phyloP scores from a whole-genome alignment of 805 yeast species.

The Lachancea dasiensis region DNA sequence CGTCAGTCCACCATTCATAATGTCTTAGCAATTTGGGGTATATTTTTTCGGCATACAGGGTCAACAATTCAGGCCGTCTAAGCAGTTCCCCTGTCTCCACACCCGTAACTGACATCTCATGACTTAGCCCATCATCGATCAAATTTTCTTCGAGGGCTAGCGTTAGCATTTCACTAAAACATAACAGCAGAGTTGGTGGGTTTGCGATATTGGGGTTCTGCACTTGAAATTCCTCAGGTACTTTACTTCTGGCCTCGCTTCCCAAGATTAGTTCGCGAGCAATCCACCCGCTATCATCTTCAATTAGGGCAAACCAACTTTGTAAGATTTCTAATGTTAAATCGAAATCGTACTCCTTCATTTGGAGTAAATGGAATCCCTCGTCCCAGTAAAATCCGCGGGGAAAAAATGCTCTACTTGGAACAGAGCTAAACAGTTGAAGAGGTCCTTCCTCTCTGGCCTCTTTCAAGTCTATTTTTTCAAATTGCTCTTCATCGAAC shows the following conservation, averaged over 20 bases:
- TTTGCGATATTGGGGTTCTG: slow-evolving; percentile 90
- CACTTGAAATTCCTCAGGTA: slow-evolving; percentile 74
- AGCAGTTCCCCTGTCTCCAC: slow-evolving; percentile 48
- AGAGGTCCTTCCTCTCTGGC: slow-evolving; percentile 71
- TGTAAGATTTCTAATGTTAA: slow-evolving; percentile 70
- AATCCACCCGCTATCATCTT: slow-evolving; percentile 85
- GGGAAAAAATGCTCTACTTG: slow-evolving; percentile 91
- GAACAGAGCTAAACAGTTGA: slow-evolving; percentile 76
- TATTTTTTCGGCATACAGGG: slow-evolving; percentile 52
- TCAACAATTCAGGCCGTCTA: slow-evolving; percentile 51
- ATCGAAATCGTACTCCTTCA: slow-evolving; percentile 78
- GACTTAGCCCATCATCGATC: neutral
- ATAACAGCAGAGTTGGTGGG: slow-evolving; percentile 88
- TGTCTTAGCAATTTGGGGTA: slow-evolving; percentile 76
- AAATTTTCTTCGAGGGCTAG: slow-evolving; percentile 32
- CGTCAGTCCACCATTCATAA: slow-evolving; percentile 75
- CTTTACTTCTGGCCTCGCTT: slow-evolving; percentile 80
- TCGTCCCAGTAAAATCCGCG: slow-evolving; percentile 99
- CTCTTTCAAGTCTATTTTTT: slow-evolving; percentile 39
- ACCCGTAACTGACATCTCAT: slow-evolving; percentile 10
- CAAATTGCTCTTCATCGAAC: slow-evolving; percentile 65
- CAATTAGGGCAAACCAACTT: slow-evolving; percentile 85
- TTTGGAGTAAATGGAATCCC: slow-evolving; percentile 85
- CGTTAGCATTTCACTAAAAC: slow-evolving; percentile 52
- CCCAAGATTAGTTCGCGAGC: slow-evolving; percentile 95